phyloP scores from a whole-genome alignment of 1,284 basidiomycete genomes.

The Sphaerobolus stellatus region DNA sequence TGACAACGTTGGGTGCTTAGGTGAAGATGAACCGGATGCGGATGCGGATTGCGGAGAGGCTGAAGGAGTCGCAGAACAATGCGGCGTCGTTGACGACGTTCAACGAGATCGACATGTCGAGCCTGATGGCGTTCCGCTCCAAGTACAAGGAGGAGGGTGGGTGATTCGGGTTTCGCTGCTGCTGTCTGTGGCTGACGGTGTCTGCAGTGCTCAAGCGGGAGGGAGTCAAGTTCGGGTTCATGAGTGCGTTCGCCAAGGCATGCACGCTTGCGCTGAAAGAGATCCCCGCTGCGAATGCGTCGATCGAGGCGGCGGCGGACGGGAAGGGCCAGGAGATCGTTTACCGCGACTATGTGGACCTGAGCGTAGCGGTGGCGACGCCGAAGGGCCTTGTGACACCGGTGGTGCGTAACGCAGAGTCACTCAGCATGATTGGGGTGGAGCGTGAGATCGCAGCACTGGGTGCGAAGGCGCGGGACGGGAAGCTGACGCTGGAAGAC shows the following conservation, averaged over 20 bases:
- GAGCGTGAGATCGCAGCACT: conserved; percentile 90
- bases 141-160: conserved; percentile 94
- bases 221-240: conserved; percentile 97
- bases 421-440: conserved; percentile 86
- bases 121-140: conserved; percentile 90
- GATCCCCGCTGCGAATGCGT: conserved; percentile 93
- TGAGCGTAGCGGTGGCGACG: conserved; percentile 94
- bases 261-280: conserved; percentile 85
- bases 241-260: conserved; percentile 95
- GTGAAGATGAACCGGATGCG: conserved; percentile 99
- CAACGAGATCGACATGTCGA: conserved; percentile 99
- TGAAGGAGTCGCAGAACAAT: conserved; percentile 98
- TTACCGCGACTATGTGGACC: conserved; percentile 92
- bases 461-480: conserved; percentile 94
- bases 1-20: conserved; percentile 35
- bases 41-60: conserved; percentile 91
- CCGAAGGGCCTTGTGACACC: conserved; percentile 98
- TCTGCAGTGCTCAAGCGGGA: conserved; percentile 93
- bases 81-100: conserved; percentile 98
- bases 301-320: conserved; percentile 63
- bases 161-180: too few species aligned
- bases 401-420: conserved; percentile 89
- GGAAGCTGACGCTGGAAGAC: conserved; percentile 93
- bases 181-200: too few species aligned
- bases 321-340: conserved; percentile 83